Percentiles rank a stretch among this genome's conserved stretches.
phyloP scores from a whole-genome alignment of 805 yeast genomes.

The Saccharomycopsis amapae region DNA sequence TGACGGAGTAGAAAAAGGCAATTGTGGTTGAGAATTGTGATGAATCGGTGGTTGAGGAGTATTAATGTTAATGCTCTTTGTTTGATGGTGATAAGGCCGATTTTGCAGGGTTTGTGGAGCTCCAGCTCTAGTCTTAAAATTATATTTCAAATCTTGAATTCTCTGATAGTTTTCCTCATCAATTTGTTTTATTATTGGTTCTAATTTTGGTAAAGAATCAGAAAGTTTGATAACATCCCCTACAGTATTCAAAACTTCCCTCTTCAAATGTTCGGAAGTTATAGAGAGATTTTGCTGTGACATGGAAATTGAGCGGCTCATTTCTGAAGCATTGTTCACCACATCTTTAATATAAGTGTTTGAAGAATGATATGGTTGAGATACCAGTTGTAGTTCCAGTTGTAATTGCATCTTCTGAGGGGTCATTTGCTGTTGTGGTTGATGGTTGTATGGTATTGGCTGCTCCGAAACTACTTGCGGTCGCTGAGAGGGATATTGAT shows the following conservation, averaged over 20 bases:
- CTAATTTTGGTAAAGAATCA: slow-evolving; percentile 25
- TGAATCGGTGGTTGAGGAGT: too few species aligned
- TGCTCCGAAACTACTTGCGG: too few species aligned
- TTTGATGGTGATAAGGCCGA: background rate
- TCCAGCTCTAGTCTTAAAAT: background rate
- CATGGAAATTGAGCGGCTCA: too few species aligned
- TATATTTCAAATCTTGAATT: slow-evolving; percentile 1
- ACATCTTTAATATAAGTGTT: too few species aligned
- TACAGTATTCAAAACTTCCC: slow-evolving; percentile 23
- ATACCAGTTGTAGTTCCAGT: too few species aligned
- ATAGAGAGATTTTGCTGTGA: background rate
- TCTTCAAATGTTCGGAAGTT: background rate
- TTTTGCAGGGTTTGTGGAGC: background rate
- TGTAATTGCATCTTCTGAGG: too few species aligned
- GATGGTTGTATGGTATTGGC: too few species aligned
- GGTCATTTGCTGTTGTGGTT: slow-evolving; percentile 14
- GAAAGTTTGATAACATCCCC: slow-evolving; percentile 25
- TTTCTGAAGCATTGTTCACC: too few species aligned
- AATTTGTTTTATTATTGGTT: slow-evolving; percentile 19
- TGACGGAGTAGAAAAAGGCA: background rate
- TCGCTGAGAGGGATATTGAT: too few species aligned
- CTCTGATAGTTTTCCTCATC: slow-evolving; percentile 2
- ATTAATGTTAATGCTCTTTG: background rate
- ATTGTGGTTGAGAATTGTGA: too few species aligned
- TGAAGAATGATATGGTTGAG: too few species aligned